A percentile compares a stretch with the other conserved stretches of the same genome.
Conservation (phyloP, 164 flowering plant species). For the Stephania cephalantha region DNA sequence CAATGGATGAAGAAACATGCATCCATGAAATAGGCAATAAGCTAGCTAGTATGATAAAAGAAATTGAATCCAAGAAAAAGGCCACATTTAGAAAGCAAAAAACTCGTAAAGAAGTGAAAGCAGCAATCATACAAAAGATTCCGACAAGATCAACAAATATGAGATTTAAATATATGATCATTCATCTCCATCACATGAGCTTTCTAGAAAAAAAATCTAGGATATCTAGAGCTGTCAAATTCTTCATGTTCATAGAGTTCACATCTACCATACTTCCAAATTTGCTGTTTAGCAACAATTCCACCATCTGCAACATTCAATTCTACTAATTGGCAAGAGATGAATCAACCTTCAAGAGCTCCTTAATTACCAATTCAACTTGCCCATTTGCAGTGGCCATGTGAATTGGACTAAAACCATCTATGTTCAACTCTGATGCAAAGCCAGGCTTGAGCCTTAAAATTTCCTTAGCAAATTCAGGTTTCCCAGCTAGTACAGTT, state of each 20-base stretch:
- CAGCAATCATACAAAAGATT: too few species aligned
- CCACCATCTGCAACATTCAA: neutral
- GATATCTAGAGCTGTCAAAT: neutral
- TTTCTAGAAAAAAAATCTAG: neutral
- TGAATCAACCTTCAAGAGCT: neutral
- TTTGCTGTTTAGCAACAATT: neutral
- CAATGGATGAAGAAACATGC: neutral
- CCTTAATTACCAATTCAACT: neutral
- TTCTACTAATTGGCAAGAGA: neutral
- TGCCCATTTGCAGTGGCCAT: neutral
- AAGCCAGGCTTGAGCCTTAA: neutral
- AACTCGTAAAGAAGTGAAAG: too few species aligned
- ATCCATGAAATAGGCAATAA: too few species aligned
- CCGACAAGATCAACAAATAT: too few species aligned
- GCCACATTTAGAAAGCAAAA: too few species aligned
- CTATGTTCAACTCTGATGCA: neutral
- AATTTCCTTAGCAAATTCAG: neutral
- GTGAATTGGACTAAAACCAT: constrained; percentile 7
- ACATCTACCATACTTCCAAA: neutral
- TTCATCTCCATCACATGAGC: neutral
- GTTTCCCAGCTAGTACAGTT: neutral
- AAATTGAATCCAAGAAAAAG: too few species aligned
- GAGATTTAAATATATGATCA: too few species aligned
- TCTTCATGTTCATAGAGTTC: neutral
- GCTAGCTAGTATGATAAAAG: too few species aligned